Conservation (phyloP, 306 rosid genomes). For the Sindora glabra region DNA sequence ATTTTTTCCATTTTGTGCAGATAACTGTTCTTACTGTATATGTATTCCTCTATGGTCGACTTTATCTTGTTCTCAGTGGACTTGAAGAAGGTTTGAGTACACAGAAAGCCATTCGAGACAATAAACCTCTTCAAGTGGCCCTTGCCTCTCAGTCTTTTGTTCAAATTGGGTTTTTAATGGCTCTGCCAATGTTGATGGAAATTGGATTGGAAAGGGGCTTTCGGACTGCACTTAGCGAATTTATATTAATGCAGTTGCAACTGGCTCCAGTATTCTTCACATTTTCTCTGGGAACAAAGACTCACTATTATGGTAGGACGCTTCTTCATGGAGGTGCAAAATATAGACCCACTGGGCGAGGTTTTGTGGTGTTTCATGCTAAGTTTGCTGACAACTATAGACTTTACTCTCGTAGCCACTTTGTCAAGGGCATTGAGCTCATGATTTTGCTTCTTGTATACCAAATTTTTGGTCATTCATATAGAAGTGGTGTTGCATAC, state of each 20-base stretch:
- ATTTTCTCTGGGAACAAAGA: constrained; percentile 91
- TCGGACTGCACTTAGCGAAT: constrained; percentile 93
- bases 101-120: constrained; percentile 73
- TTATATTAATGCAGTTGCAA: constrained; percentile 90
- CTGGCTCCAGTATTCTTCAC: constrained; percentile 96
- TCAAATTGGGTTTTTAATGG: constrained; percentile 93
- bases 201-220: constrained; percentile 96
- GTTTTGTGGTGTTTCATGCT: constrained; percentile 97
- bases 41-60: constrained; percentile 91
- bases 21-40: constrained; percentile 90
- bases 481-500: constrained; percentile 76
- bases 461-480: constrained; percentile 75
- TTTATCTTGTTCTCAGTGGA: constrained; percentile 93
- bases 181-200: constrained; percentile 97
- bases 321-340: constrained; percentile 98
- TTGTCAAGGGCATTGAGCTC: constrained; percentile 95
- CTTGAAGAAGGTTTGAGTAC: constrained; percentile 86
- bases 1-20: constrained; percentile 39
- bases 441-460: constrained; percentile 78
- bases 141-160: constrained; percentile 96
- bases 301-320: constrained; percentile 95
- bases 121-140: constrained; percentile 96
- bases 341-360: constrained; percentile 92
- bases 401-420: constrained; percentile 96
- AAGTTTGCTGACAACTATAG: constrained; percentile 97